Conservation (phyloP, 805 yeast species). For the Kuraishia piskuri region DNA sequence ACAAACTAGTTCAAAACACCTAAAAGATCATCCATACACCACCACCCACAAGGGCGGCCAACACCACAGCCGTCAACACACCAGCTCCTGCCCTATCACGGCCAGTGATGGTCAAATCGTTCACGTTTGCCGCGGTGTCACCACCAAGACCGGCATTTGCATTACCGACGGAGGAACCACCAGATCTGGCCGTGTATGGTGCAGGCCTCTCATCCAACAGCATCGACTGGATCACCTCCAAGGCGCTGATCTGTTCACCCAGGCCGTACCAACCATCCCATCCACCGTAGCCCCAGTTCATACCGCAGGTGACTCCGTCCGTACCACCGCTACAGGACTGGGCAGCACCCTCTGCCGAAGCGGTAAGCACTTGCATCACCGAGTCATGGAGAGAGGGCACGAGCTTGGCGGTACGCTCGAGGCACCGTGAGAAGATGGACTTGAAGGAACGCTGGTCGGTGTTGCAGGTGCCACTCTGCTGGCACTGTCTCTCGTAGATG, state of each 20-base stretch:
- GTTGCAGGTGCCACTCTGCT: conserved; percentile 53
- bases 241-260: conserved; percentile 73
- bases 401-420: conserved; percentile 67
- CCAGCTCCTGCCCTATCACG: conserved; percentile 89
- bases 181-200: conserved; percentile 35
- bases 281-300: conserved; percentile 49
- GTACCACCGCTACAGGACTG: conserved; percentile 63
- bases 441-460: conserved; percentile 90
- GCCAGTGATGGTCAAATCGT: conserved; percentile 38
- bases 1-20: conserved; percentile 1
- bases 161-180: conserved; percentile 35
- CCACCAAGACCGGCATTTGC: conserved; percentile 56
- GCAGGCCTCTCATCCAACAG: conserved; percentile 35
- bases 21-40: conserved; percentile 64
- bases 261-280: conserved; percentile 66
- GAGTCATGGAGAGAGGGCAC: conserved; percentile 44
- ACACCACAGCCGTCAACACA: conserved; percentile 66
- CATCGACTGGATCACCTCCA: conserved; percentile 51
- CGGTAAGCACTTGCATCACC: conserved; percentile 27
- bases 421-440: conserved; percentile 68
- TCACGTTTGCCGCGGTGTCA: conserved; percentile 12
- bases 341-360: conserved; percentile 63
- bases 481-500: conserved; percentile 83
- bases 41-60: conserved; percentile 53
- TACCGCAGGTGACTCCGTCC: conserved; percentile 73